Conservation (phyloP, 805 yeast species). For the Schizosaccharomyces osmophilus region DNA sequence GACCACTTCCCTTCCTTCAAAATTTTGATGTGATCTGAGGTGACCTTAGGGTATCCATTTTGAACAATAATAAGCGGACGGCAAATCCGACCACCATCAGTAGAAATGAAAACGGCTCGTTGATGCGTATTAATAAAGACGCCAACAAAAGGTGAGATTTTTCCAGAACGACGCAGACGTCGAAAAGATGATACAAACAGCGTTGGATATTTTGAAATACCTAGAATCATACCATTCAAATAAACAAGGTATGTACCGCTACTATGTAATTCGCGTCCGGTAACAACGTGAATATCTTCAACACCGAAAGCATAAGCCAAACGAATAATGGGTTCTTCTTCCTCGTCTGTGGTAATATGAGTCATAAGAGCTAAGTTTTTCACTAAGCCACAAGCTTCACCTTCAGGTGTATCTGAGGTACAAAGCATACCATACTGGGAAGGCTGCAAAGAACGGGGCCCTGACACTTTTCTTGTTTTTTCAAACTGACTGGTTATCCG, state of each 20-base stretch:
- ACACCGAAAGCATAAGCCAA: slow-evolving; percentile 69
- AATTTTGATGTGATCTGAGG: slow-evolving; percentile 38
- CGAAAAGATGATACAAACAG: slow-evolving; percentile 62
- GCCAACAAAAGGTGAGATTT: slow-evolving; percentile 71
- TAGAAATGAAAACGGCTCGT: slow-evolving; percentile 83
- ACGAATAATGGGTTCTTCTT: slow-evolving; percentile 63
- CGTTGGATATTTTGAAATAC: slow-evolving; percentile 70
- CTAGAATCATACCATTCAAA: slow-evolving; percentile 82
- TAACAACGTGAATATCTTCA: slow-evolving; percentile 59
- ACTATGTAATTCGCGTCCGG: slow-evolving; percentile 59
- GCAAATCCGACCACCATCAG: slow-evolving; percentile 97
- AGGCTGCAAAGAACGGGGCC: slow-evolving; percentile 96
- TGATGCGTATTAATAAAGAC: slow-evolving; percentile 79
- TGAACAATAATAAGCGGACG: slow-evolving; percentile 81
- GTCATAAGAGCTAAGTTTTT: slow-evolving; percentile 95
- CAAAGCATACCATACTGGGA: slow-evolving; percentile 98
- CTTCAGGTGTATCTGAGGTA: slow-evolving; percentile 97
- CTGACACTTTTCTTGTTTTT: slow-evolving; percentile 89
- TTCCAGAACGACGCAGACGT: slow-evolving; percentile 56
- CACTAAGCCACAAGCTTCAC: slow-evolving; percentile 97
- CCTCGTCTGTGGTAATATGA: slow-evolving; percentile 94
- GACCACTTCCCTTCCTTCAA: slow-evolving; percentile 46
- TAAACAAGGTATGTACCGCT: slow-evolving; percentile 63
- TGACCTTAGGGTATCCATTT: slow-evolving; percentile 43
- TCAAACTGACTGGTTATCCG: slow-evolving; percentile 97